A percentile compares a stretch with the other conserved stretches of the same genome.
These are phyloP conservation scores for Pythium phragmitis DNA, from an alignment of 352 stramenopile species.

Conservation along the genomic window DNA sequence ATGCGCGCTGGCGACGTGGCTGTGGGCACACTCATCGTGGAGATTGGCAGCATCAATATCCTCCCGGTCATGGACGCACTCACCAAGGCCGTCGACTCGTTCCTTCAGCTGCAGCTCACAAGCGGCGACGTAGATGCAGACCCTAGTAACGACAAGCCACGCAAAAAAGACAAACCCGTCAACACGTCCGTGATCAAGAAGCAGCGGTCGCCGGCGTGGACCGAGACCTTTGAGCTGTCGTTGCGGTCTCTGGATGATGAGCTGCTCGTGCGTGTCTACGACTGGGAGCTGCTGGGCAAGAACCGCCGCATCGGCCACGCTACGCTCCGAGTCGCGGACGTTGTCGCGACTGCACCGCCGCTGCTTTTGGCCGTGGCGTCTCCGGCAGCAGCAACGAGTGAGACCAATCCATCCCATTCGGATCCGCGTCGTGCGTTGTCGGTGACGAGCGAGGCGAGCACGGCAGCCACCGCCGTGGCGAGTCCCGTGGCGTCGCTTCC, in stretches of 20 bases:
- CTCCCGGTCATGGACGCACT: slow-evolving; percentile 58
- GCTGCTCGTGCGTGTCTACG: slow-evolving; percentile 49
- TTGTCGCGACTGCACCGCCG: slow-evolving; percentile 41
- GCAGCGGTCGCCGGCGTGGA: slow-evolving; percentile 59
- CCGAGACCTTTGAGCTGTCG: slow-evolving; percentile 56
- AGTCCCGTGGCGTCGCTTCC: neutral
- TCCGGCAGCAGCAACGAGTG: neutral
- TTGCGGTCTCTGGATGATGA: slow-evolving; percentile 47
- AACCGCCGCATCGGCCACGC: slow-evolving; percentile 52
- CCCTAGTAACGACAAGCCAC: neutral
- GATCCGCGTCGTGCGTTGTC: neutral
- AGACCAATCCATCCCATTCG: neutral
- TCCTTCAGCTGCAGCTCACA: slow-evolving; percentile 44
- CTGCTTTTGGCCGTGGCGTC: neutral
- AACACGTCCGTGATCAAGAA: slow-evolving; percentile 69
- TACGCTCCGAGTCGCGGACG: slow-evolving; percentile 40
- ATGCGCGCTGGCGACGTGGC: slow-evolving; percentile 25
- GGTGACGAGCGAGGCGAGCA: neutral
- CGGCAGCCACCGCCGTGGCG: neutral
- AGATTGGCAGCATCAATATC: slow-evolving; percentile 64
- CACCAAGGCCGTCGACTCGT: slow-evolving; percentile 51
- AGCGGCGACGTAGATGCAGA: slow-evolving; percentile 3
- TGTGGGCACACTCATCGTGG: slow-evolving; percentile 49
- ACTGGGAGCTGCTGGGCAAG: slow-evolving; percentile 51
- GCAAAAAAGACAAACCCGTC: slow-evolving; percentile 18